Evolutionary conservation across 1,284 basidiomycete species (phyloP), one percentile per base, ranked within the genome.

Genomic region (Microbotryum scabiosae): DNA sequence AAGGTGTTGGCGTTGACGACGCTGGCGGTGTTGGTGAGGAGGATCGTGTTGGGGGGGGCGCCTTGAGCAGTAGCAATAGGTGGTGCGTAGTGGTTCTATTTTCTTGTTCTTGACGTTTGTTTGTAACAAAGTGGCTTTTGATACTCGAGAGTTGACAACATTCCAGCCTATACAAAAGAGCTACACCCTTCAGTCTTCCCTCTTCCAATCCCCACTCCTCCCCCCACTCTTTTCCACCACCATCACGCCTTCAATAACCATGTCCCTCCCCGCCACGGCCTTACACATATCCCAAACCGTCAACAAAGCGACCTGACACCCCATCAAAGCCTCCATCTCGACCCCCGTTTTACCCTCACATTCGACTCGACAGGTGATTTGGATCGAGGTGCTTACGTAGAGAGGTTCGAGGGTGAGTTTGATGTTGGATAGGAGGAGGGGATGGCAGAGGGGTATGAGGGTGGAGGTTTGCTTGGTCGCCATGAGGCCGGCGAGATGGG

Each of bases 261-360:
- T 93, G 59, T 88, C 85, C 72, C 81, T 82, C 21, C 89, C 90
- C 4, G 85, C 87, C 2, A 91, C 85, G 7, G 87, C 87, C 76
- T 93, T 92, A 49, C 90, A 79, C 89, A 92, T 92, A 72, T 92
- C 90, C 90, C 89, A 92, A 23, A 91, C 82, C 1, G 88, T 90
- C 63, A 91, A 76, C 48, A 88, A 79, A 5, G 85, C 85, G n/a
- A 86, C 79, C 5, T 83, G 85, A 16, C 88, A 88, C 23, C 85
- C 86, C 25, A 86, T 89, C 61, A 93, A 73, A n/a, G 90, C 90
- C 76, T 93, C 90, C 89, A 93, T 93, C 78, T 93, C 90, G 26
- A 92, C 90, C 0, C 90, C 90, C 6, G 88, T 90, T 73, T 84
- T 85, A 2, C 87, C 87, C 69, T 85, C 82, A 69, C 85, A 87